Evolutionary conservation across 805 yeast species (phyloP).

Genomic region (Hanseniaspora pseudoguilliermondii): DNA sequence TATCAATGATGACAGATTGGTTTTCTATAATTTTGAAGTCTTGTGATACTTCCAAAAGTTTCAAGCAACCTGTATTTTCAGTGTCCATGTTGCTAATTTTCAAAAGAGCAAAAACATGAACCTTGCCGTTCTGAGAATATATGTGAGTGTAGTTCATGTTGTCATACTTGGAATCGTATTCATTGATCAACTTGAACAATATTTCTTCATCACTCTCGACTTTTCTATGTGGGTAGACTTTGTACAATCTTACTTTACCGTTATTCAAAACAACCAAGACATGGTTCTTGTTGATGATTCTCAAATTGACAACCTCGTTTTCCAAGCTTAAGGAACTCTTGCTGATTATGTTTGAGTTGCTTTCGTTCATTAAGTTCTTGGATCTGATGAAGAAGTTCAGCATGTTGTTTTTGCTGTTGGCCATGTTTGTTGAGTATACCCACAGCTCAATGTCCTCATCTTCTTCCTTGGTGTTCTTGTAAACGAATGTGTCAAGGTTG

Average conservation of each 20-base stretch:
- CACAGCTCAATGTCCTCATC: constrained; percentile 17
- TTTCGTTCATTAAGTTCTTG: constrained; percentile 12
- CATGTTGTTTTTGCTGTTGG: constrained; percentile 17
- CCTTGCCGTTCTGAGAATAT: constrained; percentile 15
- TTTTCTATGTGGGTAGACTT: constrained; percentile 12
- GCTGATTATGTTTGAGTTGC: constrained; percentile 15
- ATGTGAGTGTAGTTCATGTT: constrained; percentile 19
- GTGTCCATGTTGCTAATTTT: constrained; percentile 18
- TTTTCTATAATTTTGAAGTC: constrained; percentile 19
- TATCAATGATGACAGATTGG: constrained; percentile 21
- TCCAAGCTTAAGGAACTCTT: constrained; percentile 16
- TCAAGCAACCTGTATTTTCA: constrained; percentile 19
- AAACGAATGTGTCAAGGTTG: constrained; percentile 22
- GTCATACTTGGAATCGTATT: constrained; percentile 19
- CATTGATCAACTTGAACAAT: constrained; percentile 17
- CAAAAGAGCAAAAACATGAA: constrained; percentile 19
- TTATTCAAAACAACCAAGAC: constrained; percentile 21
- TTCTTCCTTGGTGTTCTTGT: constrained; percentile 12
- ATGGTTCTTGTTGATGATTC: constrained; percentile 17
- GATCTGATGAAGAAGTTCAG: constrained; percentile 17
- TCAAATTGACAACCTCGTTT: constrained; percentile 17
- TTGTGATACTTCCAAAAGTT: constrained; percentile 14
- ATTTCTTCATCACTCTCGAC: constrained; percentile 17
- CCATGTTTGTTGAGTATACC: constrained; percentile 19
- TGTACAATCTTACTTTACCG: constrained; percentile 24